Evolutionary conservation across 1,284 basidiomycete species (phyloP).

Genomic region (Moesziomyces sp.): DNA sequence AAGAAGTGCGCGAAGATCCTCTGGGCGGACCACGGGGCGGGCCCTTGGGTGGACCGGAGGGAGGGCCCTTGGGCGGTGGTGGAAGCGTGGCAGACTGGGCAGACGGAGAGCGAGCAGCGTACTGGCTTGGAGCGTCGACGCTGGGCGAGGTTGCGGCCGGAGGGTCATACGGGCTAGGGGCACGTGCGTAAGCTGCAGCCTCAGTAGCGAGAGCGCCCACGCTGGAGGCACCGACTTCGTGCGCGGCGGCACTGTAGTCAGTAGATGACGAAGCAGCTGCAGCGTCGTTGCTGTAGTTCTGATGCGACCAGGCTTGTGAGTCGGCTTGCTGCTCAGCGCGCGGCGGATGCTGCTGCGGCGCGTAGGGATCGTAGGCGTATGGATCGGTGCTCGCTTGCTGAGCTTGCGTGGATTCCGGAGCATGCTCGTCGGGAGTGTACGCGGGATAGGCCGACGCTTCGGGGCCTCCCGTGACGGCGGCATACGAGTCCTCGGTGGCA

Average conservation of each 20-base stretch:
- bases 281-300: slow-evolving; percentile 10
- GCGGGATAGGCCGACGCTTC: slow-evolving; percentile 10
- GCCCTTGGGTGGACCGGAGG: slow-evolving; percentile 17
- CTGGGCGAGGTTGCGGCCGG: slow-evolving; percentile 10
- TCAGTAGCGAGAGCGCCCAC: not conserved
- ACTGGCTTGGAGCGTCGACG: slow-evolving; percentile 1
- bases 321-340: not conserved
- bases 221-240: slow-evolving; percentile 4
- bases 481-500: slow-evolving; percentile 9
- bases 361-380: slow-evolving; percentile 11
- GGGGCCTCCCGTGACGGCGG: not conserved
- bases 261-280: not conserved
- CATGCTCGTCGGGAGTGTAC: slow-evolving; percentile 8
- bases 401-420: not conserved
- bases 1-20: slow-evolving; percentile 35
- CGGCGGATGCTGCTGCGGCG: slow-evolving; percentile 7
- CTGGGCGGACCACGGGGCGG: slow-evolving; percentile 45
- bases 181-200: slow-evolving; percentile 9
- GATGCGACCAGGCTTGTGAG: slow-evolving; percentile 11
- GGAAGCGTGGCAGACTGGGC: slow-evolving; percentile 10
- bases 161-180: slow-evolving; percentile 37
- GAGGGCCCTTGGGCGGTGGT: slow-evolving; percentile 20
- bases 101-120: slow-evolving; percentile 6
- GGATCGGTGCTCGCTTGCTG: slow-evolving; percentile 7
- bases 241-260: not conserved